Evolutionary conservation across 352 stramenopile genomes (phyloP).

Genomic region (Phytophthora constricta): DNA sequence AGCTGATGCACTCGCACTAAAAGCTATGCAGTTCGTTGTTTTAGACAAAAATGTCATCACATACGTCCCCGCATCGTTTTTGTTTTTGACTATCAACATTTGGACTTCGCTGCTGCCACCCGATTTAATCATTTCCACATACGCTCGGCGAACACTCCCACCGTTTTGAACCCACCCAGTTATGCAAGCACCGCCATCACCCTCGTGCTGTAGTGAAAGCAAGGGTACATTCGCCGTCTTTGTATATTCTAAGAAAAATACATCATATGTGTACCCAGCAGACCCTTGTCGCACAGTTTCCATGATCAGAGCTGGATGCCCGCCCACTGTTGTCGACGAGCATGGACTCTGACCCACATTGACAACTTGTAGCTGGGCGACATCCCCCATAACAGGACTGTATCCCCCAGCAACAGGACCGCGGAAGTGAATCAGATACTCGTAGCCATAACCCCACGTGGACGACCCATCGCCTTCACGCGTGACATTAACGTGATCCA

Average conservation of each 20-base stretch:
- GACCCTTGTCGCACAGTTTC: slow-evolving; percentile 72
- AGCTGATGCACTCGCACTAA: slow-evolving; percentile 24
- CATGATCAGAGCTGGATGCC: slow-evolving; percentile 64
- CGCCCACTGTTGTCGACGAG: slow-evolving; percentile 36
- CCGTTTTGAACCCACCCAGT: slow-evolving; percentile 39
- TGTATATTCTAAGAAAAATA: slow-evolving; percentile 73
- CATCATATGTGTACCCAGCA: slow-evolving; percentile 74
- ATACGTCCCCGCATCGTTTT: slow-evolving; percentile 28
- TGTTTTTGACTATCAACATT: slow-evolving; percentile 45
- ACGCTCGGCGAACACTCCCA: slow-evolving; percentile 51
- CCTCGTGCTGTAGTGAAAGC: slow-evolving; percentile 50
- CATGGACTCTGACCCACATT: slow-evolving; percentile 60
- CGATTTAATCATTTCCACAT: slow-evolving; percentile 42
- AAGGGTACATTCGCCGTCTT: slow-evolving; percentile 30
- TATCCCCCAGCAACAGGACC: slow-evolving; percentile 61
- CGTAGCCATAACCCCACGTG: slow-evolving; percentile 77
- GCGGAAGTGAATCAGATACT: slow-evolving; percentile 74
- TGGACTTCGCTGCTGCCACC: slow-evolving; percentile 78
- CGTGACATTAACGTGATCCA: slow-evolving; percentile 70
- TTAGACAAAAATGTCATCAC: slow-evolving; percentile 58
- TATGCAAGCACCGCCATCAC: slow-evolving; percentile 16
- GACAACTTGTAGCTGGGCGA: slow-evolving; percentile 54
- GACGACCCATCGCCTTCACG: slow-evolving; percentile 68
- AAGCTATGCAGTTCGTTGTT: slow-evolving; percentile 50
- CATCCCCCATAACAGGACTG: slow-evolving; percentile 67